These are phyloP conservation scores for Tylopilus rubrobrunneus DNA, from an alignment of 768 basidiomycete species.

Conservation along the genomic window DNA sequence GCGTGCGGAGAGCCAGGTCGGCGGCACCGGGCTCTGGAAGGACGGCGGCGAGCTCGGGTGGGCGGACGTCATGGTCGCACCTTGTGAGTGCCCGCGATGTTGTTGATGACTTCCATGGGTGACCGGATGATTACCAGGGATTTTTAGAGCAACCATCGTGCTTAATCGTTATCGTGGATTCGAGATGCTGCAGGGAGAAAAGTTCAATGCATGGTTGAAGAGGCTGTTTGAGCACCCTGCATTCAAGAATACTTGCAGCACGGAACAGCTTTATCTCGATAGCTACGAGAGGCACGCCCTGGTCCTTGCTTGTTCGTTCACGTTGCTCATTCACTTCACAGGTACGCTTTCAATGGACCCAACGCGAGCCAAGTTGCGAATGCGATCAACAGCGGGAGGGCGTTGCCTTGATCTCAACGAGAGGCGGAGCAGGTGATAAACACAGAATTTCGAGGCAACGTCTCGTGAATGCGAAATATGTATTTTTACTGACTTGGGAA, in stretches of 20 bases:
- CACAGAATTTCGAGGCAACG: not conserved
- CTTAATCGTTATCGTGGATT: conserved; percentile 68
- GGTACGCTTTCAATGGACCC: conserved; percentile 74
- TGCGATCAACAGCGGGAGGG: conserved; percentile 66
- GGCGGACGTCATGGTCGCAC: conserved; percentile 64
- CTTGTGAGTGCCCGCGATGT: conserved; percentile 44
- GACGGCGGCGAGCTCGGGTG: conserved; percentile 55
- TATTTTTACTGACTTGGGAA: not conserved
- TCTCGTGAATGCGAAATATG: not conserved
- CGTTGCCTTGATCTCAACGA: conserved; percentile 48
- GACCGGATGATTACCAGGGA: conserved; percentile 40
- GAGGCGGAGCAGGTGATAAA: no score
- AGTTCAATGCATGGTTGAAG: conserved; percentile 49
- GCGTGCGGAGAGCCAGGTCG: conserved; percentile 44
- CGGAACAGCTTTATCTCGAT: conserved; percentile 61
- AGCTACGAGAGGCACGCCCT: conserved; percentile 61
- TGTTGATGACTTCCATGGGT: no score
- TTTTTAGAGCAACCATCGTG: conserved; percentile 62
- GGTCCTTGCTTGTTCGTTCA: not conserved
- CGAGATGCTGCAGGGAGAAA: conserved; percentile 44
- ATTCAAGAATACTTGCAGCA: conserved; percentile 67
- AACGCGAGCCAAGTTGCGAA: conserved; percentile 75
- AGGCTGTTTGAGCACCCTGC: conserved; percentile 56
- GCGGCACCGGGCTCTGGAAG: conserved; percentile 55
- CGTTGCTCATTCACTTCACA: conserved; percentile 22